A percentile compares a stretch with the other conserved stretches of the same genome.
These are phyloP conservation scores for Aspergillus pseudoterreus DNA, from an alignment of 2,329 filamentous ascomycete genomes.

Conservation along the genomic window DNA sequence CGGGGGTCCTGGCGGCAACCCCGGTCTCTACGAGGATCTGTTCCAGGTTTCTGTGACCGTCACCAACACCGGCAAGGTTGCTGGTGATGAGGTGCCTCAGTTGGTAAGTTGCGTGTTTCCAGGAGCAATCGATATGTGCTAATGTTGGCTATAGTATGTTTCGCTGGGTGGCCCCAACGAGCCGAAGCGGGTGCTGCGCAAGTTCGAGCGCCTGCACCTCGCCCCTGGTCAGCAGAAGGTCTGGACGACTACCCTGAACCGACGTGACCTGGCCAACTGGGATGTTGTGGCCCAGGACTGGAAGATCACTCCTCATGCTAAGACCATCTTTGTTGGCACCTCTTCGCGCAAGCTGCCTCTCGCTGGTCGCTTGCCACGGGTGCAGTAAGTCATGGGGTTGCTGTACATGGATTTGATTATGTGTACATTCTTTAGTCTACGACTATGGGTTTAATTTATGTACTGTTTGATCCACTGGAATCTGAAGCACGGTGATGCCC, in stretches of 20 bases:
- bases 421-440: constrained; percentile 1
- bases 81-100: constrained; percentile 53
- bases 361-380: constrained; percentile 30
- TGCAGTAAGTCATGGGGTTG: constrained; percentile 16
- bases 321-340: constrained; percentile 59
- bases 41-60: constrained; percentile 49
- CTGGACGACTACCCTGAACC: constrained; percentile 67
- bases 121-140: not conserved
- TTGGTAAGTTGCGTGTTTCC: constrained; percentile 31
- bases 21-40: constrained; percentile 50
- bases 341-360: constrained; percentile 57
- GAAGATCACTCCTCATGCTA: constrained; percentile 58
- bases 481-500: no score
- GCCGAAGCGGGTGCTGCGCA: constrained; percentile 63
- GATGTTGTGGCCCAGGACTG: constrained; percentile 77
- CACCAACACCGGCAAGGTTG: constrained; percentile 48
- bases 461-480: no score
- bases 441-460: no score
- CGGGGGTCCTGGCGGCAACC: constrained; percentile 59
- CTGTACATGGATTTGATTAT: constrained; percentile 4
- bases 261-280: constrained; percentile 87
- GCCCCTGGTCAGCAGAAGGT: constrained; percentile 62
- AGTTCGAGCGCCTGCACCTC: constrained; percentile 75
- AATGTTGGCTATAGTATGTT: constrained; percentile 54
- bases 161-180: constrained; percentile 75